Evolutionary conservation across 2,329 filamentous ascomycete genomes (phyloP), one percentile per base, ranked within the genome.

Genomic region (Knoxdaviesia capensis): DNA sequence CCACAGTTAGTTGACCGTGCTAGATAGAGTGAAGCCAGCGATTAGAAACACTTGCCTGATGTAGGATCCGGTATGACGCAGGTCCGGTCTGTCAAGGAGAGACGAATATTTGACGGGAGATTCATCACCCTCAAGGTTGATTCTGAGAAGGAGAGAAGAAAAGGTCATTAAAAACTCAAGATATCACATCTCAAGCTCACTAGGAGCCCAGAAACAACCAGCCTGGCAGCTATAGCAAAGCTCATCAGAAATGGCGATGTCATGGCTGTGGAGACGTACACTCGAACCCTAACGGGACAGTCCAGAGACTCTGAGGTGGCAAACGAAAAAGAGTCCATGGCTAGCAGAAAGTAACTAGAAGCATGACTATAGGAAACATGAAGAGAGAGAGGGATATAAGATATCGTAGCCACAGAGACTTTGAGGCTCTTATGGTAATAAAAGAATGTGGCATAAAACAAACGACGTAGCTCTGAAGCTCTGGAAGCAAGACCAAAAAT

Each of bases 271-370:
- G 36, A 34, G 34, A 50, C 66, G 49, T 53, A 76, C 74, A 80
- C 76, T 58, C 74, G 71, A 52, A 80, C 65, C 60, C 66, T 74
- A 50, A 80, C 67, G 20, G 81, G 75, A 48, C 87, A 73, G 51
- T 85, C 71, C 51, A 96, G 69, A 58, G 83, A 77, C 49, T 85
- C 80, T 45, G 90, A 94, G 54, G 78, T 84, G 50, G 85, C 87
- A 64, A 96, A 96, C 31, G 87, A 93, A 61, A 94, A 94, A 41
- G 87, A 80, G 62, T 98, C 90, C 85, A 94, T 94, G 35, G 40
- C 40, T 29, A 31, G 20, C 20, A 20, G 20, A 20, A 20, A 20
- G 20, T 2, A 36, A 42, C 3, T 50, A 52, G 4, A 52, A 38
- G 36, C 40, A 43, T 37, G 20, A 3, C 20, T 20, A 20, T 20